Conservation (phyloP, 768 basidiomycete genomes). For the Hypholoma sublateritium region DNA sequence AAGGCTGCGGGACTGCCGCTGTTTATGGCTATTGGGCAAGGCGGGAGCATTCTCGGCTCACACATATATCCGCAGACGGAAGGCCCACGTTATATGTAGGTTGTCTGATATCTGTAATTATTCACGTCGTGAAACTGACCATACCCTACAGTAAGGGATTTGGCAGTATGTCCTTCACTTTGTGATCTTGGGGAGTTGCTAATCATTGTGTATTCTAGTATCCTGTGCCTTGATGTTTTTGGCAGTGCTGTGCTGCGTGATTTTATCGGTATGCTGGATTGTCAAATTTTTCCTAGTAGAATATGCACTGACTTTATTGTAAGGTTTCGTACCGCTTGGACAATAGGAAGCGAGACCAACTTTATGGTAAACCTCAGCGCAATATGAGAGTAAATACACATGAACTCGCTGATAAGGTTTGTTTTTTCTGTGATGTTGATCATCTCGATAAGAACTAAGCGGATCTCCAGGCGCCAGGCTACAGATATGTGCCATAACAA, state of each 20-base stretch:
- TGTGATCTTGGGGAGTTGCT: not conserved
- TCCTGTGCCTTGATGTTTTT: not conserved
- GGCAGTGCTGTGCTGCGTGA: not conserved
- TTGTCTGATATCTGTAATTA: not conserved
- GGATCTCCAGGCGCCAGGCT: slow-evolving; percentile 49
- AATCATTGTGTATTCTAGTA: not conserved
- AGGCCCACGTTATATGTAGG: slow-evolving; percentile 66
- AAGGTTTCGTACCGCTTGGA: slow-evolving; percentile 66
- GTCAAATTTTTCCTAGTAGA: too few species aligned
- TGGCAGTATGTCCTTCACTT: slow-evolving; percentile 31
- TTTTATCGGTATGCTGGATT: not conserved
- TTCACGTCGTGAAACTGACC: not conserved
- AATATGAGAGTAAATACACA: slow-evolving; percentile 57
- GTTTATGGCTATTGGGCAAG: slow-evolving; percentile 81
- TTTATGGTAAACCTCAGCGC: slow-evolving; percentile 49
- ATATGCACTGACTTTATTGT: not conserved
- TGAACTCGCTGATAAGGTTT: slow-evolving; percentile 66
- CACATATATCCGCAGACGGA: slow-evolving; percentile 68
- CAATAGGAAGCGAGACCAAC: slow-evolving; percentile 52
- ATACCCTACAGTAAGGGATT: slow-evolving; percentile 51
- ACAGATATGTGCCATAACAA: slow-evolving; percentile 56
- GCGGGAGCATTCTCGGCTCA: slow-evolving; percentile 74
- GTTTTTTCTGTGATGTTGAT: slow-evolving; percentile 7
- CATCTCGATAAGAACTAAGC: not conserved
- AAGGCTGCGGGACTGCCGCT: slow-evolving; percentile 74